These are phyloP conservation scores for Gossypium davidsonii DNA, from an alignment of 441 rosid species.

Conservation along the genomic window DNA sequence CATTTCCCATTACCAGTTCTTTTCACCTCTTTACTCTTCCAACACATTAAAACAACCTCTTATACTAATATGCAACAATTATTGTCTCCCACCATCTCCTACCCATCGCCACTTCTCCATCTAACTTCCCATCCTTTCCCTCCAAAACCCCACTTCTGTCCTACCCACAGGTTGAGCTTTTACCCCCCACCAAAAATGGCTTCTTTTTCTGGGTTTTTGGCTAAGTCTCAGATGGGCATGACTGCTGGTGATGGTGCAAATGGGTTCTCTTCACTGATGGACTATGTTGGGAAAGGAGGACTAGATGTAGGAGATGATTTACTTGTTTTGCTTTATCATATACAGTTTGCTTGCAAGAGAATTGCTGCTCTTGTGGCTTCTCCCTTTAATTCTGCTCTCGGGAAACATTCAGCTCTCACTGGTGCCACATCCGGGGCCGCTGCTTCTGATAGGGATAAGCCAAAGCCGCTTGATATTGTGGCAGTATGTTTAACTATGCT, in stretches of 20 bases:
- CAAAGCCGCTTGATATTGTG: conserved; percentile 80
- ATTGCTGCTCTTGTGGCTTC: conserved; percentile 84
- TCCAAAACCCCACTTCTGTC: conserved; percentile 20
- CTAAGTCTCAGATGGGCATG: conserved; percentile 30
- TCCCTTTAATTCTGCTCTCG: conserved; percentile 68
- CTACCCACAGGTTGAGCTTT: conserved; percentile 6
- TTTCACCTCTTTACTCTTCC: not conserved
- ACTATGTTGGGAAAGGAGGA: conserved; percentile 55
- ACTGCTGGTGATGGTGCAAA: conserved; percentile 2
- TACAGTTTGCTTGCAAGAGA: conserved; percentile 84
- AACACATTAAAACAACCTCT: not conserved
- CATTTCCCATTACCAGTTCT: not conserved
- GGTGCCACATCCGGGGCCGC: conserved; percentile 19
- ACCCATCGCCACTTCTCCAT: conserved; percentile 27
- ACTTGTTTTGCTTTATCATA: conserved; percentile 57
- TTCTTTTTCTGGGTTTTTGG: conserved; percentile 38
- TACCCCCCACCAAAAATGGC: conserved; percentile 35
- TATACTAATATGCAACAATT: conserved; percentile 23
- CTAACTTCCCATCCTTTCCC: conserved; percentile 21
- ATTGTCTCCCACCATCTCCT: conserved; percentile 14
- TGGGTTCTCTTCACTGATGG: conserved; percentile 40
- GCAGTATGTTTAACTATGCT: conserved; percentile 37
- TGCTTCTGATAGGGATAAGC: conserved; percentile 62
- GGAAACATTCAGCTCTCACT: conserved; percentile 34
- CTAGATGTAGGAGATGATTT: conserved; percentile 58